Base-by-base conservation (phyloP, 2,329 filamentous ascomycete genomes). In the Phialophora macrospora region DNA sequence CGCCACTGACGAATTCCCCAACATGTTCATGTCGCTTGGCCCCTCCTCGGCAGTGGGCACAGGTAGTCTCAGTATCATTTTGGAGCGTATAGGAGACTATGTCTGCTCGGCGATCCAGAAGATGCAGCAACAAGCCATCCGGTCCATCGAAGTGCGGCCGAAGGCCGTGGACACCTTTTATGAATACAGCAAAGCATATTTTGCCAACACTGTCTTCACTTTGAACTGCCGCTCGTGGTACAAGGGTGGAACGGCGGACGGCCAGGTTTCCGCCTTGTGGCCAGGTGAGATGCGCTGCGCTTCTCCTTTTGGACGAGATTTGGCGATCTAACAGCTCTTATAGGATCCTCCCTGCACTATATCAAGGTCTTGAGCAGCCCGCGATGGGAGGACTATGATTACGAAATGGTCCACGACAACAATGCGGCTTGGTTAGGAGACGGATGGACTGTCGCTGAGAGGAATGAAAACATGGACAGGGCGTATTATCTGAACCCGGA, bases 361-460 rank as follows among this genome's bases (percentile, higher is more conserved):
- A 70, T 76, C 32, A 68, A 74, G 56, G 66, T 75, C 46, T 63
- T 79, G 30, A 70, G 74, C 5, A 72, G 75, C 2, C 76, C 82
- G 4, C 72, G 82, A 32, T 77, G 76, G 11, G 81, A 84, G 70
- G 81, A 84, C 67, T 83, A 81, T 64, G 75, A 82, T 2, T 77
- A 82, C 52, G 71, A 70, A 49, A 81, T 82, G 63, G 74, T 75
- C 28, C 77, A 76, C 20, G 69, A 71, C 20, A 83, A 83, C 68
- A 74, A 77, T 4, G 82, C 79, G 67, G 68, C 77, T n/a, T 83
- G 81, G 71, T 79, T 83, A 77, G 82, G 81, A 0, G 82, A 83
- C 71, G 81, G 82, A 0, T 78, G 79, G 69, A 80, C 79, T 5
- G 58, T 62, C 20, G 66, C 55, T 6, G 64, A 67, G 49, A 63